Evolutionary conservation across 2,329 filamentous ascomycete species (phyloP).

Genomic region (Falciphora oryzae): DNA sequence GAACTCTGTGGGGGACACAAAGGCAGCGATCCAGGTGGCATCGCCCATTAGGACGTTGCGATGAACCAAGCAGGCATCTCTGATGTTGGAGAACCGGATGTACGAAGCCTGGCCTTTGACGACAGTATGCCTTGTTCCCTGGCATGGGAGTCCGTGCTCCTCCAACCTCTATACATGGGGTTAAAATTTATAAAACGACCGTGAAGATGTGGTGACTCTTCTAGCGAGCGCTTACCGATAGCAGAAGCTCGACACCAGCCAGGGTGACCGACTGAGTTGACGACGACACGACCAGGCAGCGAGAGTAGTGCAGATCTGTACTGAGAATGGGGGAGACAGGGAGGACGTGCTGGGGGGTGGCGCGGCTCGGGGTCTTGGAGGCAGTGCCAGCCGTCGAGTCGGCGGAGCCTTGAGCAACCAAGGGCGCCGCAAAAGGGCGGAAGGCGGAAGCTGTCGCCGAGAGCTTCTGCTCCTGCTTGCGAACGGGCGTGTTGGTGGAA

Average conservation of each 20-base stretch:
- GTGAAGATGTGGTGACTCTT: background rate
- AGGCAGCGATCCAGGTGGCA: slow-evolving; percentile 40
- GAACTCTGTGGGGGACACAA: slow-evolving; percentile 40
- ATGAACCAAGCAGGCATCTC: slow-evolving; percentile 48
- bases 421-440: slow-evolving; percentile 38
- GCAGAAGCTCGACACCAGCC: slow-evolving; percentile 35
- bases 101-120: slow-evolving; percentile 38
- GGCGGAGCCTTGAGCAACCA: slow-evolving; percentile 18
- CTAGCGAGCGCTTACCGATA: slow-evolving; percentile 33
- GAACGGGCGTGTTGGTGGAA: slow-evolving; percentile 27
- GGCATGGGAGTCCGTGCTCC: slow-evolving; percentile 26
- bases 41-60: slow-evolving; percentile 37
- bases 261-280: slow-evolving; percentile 23
- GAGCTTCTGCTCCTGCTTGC: slow-evolving; percentile 40
- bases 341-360: slow-evolving; percentile 18
- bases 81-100: slow-evolving; percentile 54
- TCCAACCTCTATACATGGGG: slow-evolving; percentile 32
- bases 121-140: slow-evolving; percentile 33
- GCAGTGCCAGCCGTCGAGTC: slow-evolving; percentile 9
- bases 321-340: slow-evolving; percentile 35
- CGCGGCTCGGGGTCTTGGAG: slow-evolving; percentile 13
- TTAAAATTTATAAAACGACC: background rate
- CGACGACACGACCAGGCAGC: slow-evolving; percentile 37
- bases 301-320: slow-evolving; percentile 38
- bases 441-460: slow-evolving; percentile 61